Evolutionary conservation across 202 grass and related monocot genomes (phyloP), one percentile per base, ranked within the genome.

Genomic region (Brachypodium distachyon): DNA sequence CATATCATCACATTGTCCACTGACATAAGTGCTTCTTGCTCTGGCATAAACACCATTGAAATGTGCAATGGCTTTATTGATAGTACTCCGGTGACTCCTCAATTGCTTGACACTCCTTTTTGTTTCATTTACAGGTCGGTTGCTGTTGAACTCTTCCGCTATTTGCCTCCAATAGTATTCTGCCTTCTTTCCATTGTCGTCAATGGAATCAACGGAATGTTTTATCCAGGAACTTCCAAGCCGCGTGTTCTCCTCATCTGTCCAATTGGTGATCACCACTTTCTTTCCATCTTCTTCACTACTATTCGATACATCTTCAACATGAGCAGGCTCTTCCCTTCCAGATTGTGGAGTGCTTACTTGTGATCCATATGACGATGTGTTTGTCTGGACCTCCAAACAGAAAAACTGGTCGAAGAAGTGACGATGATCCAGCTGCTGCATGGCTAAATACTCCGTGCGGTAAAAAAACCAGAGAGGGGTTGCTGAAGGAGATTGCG

Each of bases 1-100:
- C 70, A 73, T 73, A 14, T 73, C 52, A 73, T 73, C 14, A 42
- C 50, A 73, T 56, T 42, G 34, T 4, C 36, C 52, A 74, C 51
- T 74, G 4, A 4, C 21, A 27, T 31, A 61, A 19, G 31, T 61
- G 17, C 1, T 61, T 1, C 58, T 61, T 5, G 4, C 53, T 59
- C 38, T 8, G 21, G 25, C 6, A 59, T 74, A 74, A 19, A 44
- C 53, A 16, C 72, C 53, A 74, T n/a, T 43, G 2, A 42, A 74
- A 6, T 17, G 14, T 48, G 21, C 4, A 32, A 55, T 21, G 0
- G 27, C 26, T 6, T 29, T 67, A 22, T 43, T 78, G 18, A 41
- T 4, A 42, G 4, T 36, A 19, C 26, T 3, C 50, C 16, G 49
- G 31, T 78, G 48, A 40, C 10, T 67, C 2, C n/a, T n/a, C n/a